These are phyloP conservation scores for Ampelomyces quisqualis DNA, from an alignment of 2,329 filamentous ascomycete species.

Conservation along the genomic window DNA sequence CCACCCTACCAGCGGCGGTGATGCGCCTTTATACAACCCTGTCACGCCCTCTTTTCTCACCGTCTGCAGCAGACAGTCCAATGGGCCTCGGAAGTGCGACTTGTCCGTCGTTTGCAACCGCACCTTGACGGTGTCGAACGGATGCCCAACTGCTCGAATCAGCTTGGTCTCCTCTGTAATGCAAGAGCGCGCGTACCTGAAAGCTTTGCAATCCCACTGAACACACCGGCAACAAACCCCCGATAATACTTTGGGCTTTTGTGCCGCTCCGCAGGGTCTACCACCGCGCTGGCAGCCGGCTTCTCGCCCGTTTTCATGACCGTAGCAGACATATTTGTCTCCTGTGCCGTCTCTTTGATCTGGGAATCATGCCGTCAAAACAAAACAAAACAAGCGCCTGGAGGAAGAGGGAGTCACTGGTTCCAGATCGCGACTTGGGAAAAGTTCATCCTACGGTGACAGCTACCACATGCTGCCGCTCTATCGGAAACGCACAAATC, in stretches of 20 bases:
- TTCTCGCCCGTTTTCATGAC: conserved; percentile 35
- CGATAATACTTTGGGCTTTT: conserved; percentile 67
- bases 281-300: conserved; percentile 27
- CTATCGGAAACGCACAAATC: conserved; percentile 35
- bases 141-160: conserved; percentile 56
- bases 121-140: conserved; percentile 96
- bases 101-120: conserved; percentile 82
- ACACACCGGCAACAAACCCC: conserved; percentile 96
- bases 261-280: conserved; percentile 28
- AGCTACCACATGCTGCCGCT: no score
- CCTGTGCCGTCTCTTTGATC: conserved; percentile 6
- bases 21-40: conserved; percentile 92
- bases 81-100: conserved; percentile 77
- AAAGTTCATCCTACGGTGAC: background rate
- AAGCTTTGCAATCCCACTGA: conserved; percentile 89
- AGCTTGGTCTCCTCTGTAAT: no score
- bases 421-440: background rate
- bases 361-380: conserved; percentile 28
- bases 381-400: background rate
- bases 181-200: conserved; percentile 72
- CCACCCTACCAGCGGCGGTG: conserved; percentile 91
- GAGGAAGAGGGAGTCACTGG: background rate
- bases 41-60: conserved; percentile 78
- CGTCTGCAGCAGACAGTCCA: conserved; percentile 84
- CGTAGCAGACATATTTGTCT: conserved; percentile 38